Base-by-base conservation (phyloP, 148 eudicot genomes). In the Persicaria tinctoria region DNA sequence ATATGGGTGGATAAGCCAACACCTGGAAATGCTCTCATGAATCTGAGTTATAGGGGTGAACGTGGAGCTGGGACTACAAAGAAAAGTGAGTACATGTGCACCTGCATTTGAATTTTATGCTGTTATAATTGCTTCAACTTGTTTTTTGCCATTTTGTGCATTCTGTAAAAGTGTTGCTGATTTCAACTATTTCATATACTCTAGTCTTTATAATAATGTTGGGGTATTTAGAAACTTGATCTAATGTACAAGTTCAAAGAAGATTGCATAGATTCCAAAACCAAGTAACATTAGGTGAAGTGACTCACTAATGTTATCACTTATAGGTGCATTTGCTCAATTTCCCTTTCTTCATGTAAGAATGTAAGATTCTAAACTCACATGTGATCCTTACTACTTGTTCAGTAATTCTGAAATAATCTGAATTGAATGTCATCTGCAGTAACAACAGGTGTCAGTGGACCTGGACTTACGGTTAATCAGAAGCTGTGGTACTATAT, bases 1-100 rank as follows among this genome's bases (percentile, higher is more conserved):
- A 89, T 95, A 68, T 95, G 96, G 97, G 97, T 95, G 51, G 98
- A 95, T 77, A 92, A 92, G 84, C 98, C 98, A 72, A 92, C 98
- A 69, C 98, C 97, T 3, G 98, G 99, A 77, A 95, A 84, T 77
- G 87, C 94, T 68, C 85, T 92, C 57, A 90, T 95, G 97, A 95
- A 95, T 84, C 80, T 95, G 85, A 86, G 96, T 77, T 95, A 92
- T 55, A 86, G 97, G 81, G 91, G 90, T 84, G 97, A 95, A 80
- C 89, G 93, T 49, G 89, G 84, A 32, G 72, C 77, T 73, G 89
- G 87, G 78, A 79, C 62, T n/a, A 79, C 88, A 84, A 90, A 82
- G 71, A 95, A 92, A 90, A 90, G 96, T 95, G 71, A 82, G 82
- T 63, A 3, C 1, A 46, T 66, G 18, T 62, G 62, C 62, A 56